Base-by-base conservation (phyloP, 1,284 basidiomycete species). In the Papiliotrema laurentii region DNA sequence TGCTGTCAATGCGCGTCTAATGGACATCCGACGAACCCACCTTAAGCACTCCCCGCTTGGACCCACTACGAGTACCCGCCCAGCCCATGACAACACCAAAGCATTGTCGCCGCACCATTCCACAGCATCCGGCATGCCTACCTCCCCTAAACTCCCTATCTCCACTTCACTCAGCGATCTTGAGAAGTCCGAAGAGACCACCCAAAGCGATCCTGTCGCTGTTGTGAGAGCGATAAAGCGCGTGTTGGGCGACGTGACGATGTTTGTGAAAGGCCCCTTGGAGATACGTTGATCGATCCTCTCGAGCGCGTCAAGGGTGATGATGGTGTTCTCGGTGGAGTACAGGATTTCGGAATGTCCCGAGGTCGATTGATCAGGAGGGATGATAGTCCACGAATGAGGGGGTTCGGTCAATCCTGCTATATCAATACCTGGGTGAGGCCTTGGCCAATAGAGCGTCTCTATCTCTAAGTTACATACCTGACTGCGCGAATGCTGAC, bases 81-180 rank as follows among this genome's bases (percentile, higher is more conserved):
- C 78, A 33, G 60, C 67, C 86, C 89, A 97, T 2, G 84, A 85
- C 16, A 97, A 79, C 2, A 91, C 80, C 24, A 98, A 86, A 0
- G 91, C 90, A 71, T 98, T 92, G 67, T 92, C 92, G 5, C 93
- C 93, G 65, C 93, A 97, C 96, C 96, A 98, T 64, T 87, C 86
- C 0, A 93, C 83, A 59, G 85, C 83, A 26, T 79, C 68, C 7
- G 76, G 75, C 30, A 66, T 49, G 5, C 64, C 60, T 51, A 11
- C 63, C 28, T 72, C 69, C 10, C 60, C 61, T 24, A 71, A 47
- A 6, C 49, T 33, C 0, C 51, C 35, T 21, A 78, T 84, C 49
- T 90, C 84, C 59, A 89, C 91, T 63, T 94, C 90, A 6, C 89
- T 87, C 56, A 97, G 80, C 61, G 82, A 89, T 31, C 90, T 81